Evolutionary conservation across 1,284 basidiomycete species (phyloP).

Genomic region (Fomitiporia mediterranea): DNA sequence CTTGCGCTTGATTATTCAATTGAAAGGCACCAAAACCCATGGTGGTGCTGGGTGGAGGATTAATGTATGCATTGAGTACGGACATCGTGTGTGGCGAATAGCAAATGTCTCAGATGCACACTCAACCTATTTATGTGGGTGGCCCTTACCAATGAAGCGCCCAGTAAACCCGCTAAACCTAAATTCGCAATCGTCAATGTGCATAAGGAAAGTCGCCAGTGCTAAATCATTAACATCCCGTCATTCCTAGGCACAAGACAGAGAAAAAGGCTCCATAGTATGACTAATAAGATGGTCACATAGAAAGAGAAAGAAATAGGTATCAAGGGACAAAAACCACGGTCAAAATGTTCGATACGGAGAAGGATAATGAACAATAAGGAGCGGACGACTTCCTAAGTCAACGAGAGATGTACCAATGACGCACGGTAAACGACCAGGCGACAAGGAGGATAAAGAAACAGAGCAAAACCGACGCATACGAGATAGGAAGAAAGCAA

Average conservation of each 20-base stretch:
- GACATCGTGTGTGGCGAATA: neutral
- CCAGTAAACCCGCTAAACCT: too few species aligned
- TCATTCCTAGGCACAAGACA: constrained; percentile 14
- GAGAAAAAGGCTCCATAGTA: constrained; percentile 16
- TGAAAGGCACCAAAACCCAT: neutral
- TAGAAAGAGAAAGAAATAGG: constrained; percentile 18
- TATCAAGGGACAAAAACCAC: constrained; percentile 13
- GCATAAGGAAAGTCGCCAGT: neutral
- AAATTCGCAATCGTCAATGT: neutral
- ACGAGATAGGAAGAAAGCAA: constrained; percentile 8
- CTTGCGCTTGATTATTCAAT: neutral
- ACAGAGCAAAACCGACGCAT: constrained; percentile 13
- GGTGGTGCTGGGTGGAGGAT: neutral
- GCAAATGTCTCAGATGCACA: neutral
- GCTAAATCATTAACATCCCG: constrained; percentile 14
- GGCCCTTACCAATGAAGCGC: too few species aligned
- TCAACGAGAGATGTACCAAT: constrained; percentile 13
- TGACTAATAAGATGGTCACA: constrained; percentile 17
- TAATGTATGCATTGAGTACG: neutral
- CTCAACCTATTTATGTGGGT: neutral
- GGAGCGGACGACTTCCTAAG: constrained; percentile 20
- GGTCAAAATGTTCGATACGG: constrained; percentile 15
- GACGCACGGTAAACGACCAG: constrained; percentile 9
- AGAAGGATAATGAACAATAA: constrained; percentile 5
- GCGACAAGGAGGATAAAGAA: neutral